These are phyloP conservation scores for Claviceps quebecensis DNA, from an alignment of 2,329 filamentous ascomycete genomes.

Conservation along the genomic window DNA sequence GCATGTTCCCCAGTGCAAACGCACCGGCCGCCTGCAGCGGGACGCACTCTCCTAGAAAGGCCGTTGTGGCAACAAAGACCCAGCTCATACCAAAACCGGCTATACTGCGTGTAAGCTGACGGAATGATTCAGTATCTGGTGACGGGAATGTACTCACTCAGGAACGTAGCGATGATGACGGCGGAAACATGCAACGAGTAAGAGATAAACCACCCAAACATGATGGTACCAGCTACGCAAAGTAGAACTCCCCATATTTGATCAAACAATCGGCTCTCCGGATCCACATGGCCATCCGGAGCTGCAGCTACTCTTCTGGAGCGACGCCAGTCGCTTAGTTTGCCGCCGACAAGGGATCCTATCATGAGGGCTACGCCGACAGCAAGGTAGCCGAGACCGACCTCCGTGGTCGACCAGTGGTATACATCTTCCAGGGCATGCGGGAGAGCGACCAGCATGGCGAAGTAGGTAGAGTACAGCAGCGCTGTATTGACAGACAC, in stretches of 20 bases:
- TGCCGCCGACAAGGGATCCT: conserved; percentile 23
- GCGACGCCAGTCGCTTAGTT: conserved; percentile 22
- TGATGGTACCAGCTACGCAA: conserved; percentile 21
- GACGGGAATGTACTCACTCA: conserved; percentile 12
- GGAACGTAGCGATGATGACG: conserved; percentile 15
- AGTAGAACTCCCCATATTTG: conserved; percentile 26
- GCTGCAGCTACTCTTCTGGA: conserved; percentile 8
- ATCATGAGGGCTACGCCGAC: conserved; percentile 12
- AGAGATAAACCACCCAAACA: conserved; percentile 27
- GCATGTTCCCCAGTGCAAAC: conserved; percentile 25
- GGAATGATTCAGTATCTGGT: not conserved
- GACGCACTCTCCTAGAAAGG: conserved; percentile 26
- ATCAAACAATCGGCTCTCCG: conserved; percentile 24
- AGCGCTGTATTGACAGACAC: conserved; percentile 20
- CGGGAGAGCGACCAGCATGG: conserved; percentile 17
- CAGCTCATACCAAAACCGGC: conserved; percentile 24
- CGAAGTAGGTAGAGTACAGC: conserved; percentile 19
- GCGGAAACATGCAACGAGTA: conserved; percentile 15
- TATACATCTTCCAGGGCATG: conserved; percentile 18
- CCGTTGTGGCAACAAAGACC: conserved; percentile 27
- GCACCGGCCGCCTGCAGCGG: conserved; percentile 24
- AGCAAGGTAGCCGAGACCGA: conserved; percentile 23
- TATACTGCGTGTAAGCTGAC: conserved; percentile 3
- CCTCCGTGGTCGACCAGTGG: conserved; percentile 18
- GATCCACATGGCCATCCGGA: conserved; percentile 12